phyloP scores from a whole-genome alignment of 345 rosid genomes.

The Dipteronia dyeriana region DNA sequence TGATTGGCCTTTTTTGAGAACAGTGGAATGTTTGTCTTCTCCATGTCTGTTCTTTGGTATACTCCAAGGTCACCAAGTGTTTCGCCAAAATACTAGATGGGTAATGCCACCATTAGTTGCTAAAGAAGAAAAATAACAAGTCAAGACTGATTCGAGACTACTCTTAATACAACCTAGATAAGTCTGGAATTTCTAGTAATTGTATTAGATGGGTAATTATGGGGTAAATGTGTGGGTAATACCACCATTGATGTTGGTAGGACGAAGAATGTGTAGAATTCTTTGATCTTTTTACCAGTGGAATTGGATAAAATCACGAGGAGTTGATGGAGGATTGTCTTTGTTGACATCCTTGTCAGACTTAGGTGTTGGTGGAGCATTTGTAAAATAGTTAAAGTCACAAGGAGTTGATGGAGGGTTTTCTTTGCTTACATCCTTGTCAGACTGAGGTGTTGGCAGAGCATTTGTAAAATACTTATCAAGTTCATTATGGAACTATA shows the following conservation, averaged over 20 bases:
- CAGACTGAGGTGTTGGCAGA: not conserved
- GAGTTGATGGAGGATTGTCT: not conserved
- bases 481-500: not conserved
- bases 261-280: not conserved
- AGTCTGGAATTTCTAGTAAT: not conserved
- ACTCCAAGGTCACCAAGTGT: not conserved
- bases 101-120: not conserved
- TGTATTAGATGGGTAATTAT: not conserved
- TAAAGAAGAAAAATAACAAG: not conserved
- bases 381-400: not conserved
- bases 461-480: not conserved
- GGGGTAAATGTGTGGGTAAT: not conserved
- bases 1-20: not conserved
- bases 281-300: not conserved
- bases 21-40: not conserved
- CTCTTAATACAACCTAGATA: not conserved
- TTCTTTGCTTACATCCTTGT: not conserved
- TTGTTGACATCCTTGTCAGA: too few species aligned
- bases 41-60: not conserved
- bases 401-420: not conserved
- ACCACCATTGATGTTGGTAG: not conserved
- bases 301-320: not conserved
- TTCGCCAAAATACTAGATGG: not conserved
- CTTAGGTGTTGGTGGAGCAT: not conserved
- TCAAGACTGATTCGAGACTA: not conserved